Percentiles rank a stretch among this genome's conserved stretches.
Evolutionary conservation across 768 basidiomycete genomes (phyloP).

Genomic region (Hygrophorus pudorinus): DNA sequence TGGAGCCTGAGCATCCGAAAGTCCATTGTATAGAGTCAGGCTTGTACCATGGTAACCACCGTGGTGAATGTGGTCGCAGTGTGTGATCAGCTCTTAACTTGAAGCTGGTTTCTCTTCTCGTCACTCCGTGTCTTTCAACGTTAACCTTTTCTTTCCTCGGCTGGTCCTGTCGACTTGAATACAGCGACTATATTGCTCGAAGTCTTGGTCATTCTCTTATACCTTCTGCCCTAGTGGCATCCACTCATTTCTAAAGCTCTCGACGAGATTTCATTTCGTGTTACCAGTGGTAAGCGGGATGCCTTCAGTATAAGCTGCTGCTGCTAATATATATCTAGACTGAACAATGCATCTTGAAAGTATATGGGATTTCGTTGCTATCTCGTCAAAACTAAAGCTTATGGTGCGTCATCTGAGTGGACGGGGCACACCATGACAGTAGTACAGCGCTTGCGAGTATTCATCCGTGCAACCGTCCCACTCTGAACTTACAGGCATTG

Average conservation of each 20-base stretch:
- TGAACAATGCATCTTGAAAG: constrained; percentile 16
- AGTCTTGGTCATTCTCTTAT: constrained; percentile 10
- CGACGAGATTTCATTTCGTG: constrained; percentile 16
- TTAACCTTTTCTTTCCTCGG: background rate
- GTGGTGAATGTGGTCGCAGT: no score
- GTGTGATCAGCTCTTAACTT: no score
- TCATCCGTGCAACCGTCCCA: constrained; percentile 24
- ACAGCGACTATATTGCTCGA: constrained; percentile 3
- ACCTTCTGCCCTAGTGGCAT: constrained; percentile 35
- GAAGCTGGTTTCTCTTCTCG: no score
- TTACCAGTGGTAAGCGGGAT: constrained; percentile 2
- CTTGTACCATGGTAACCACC: no score
- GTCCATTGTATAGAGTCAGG: no score
- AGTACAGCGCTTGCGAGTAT: background rate
- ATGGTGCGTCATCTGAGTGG: no score
- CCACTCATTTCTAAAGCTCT: constrained; percentile 15
- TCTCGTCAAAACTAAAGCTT: background rate
- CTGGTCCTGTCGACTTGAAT: background rate
- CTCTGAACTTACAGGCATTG: background rate
- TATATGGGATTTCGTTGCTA: constrained; percentile 26
- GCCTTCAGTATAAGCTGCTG: background rate
- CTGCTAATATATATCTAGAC: background rate
- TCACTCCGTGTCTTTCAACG: no score
- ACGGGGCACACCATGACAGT: no score
- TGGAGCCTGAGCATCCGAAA: no score